These are phyloP conservation scores for Saitozyma podzolica DNA, from an alignment of 768 basidiomycete species.

Conservation along the genomic window DNA sequence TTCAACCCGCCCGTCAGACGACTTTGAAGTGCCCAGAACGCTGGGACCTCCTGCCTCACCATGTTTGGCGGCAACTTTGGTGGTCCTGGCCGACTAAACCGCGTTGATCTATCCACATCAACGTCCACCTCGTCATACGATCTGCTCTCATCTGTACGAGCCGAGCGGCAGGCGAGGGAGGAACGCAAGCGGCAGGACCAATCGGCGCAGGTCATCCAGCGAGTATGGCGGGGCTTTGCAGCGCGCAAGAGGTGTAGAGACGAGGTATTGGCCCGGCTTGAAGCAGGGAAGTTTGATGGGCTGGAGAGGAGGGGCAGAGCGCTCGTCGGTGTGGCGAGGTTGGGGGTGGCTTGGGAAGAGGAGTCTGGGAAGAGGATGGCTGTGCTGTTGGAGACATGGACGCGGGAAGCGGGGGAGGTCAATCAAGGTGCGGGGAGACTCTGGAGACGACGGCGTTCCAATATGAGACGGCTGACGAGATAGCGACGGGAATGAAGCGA, in stretches of 20 bases:
- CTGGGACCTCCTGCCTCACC: no score
- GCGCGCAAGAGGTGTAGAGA: slow-evolving; percentile 14
- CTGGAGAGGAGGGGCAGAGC: slow-evolving; percentile 11
- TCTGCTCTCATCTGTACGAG: slow-evolving; percentile 35
- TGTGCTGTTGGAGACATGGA: slow-evolving; percentile 1
- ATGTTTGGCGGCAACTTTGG: background rate
- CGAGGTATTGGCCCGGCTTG: slow-evolving; percentile 17
- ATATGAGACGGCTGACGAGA: no score
- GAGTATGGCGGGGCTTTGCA: slow-evolving; percentile 40
- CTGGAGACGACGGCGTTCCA: background rate
- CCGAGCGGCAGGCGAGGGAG: slow-evolving; percentile 42
- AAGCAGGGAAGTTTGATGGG: slow-evolving; percentile 6
- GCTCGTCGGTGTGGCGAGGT: slow-evolving; percentile 12
- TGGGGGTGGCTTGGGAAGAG: slow-evolving; percentile 5
- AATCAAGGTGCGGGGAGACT: slow-evolving; percentile 2
- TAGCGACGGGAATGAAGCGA: no score
- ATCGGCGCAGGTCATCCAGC: slow-evolving; percentile 37
- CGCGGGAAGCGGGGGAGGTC: slow-evolving; percentile 2
- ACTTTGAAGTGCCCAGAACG: background rate
- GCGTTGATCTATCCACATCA: slow-evolving; percentile 47
- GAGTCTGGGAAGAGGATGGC: background rate
- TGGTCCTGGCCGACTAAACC: slow-evolving; percentile 5
- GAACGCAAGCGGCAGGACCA: slow-evolving; percentile 22
- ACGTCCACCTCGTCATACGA: slow-evolving; percentile 39
- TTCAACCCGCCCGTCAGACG: background rate